Evolutionary conservation across 78 protist species (phyloP).

Genomic region (Cavenderia fasciculata): DNA sequence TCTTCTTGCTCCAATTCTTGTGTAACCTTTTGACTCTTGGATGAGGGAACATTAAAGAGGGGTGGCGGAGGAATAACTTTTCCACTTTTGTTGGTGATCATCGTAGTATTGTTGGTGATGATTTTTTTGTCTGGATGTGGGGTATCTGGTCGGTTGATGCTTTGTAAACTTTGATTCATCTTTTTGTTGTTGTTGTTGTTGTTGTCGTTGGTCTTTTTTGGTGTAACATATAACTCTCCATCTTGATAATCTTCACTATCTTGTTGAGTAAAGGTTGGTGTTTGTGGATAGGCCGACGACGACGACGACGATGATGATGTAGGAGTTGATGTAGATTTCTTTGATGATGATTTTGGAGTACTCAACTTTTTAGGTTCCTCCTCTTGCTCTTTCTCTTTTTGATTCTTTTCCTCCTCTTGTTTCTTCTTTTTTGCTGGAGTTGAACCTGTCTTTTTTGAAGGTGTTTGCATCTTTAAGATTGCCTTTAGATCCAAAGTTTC

Average conservation of each 20-base stretch:
- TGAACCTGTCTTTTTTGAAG: conserved; percentile 7
- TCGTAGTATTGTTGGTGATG: background rate
- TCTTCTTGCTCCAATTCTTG: background rate
- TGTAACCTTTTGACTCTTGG: background rate
- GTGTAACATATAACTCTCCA: no score
- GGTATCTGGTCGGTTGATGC: no score
- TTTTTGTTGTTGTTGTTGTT: background rate
- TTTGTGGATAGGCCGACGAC: background rate
- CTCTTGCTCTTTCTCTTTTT: background rate
- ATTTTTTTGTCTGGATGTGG: background rate
- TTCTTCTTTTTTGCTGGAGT: conserved; percentile 11
- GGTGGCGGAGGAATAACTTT: background rate
- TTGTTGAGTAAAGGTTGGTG: background rate
- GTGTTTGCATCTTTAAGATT: conserved; percentile 26
- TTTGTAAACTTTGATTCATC: no score
- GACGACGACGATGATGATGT: background rate
- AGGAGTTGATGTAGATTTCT: background rate
- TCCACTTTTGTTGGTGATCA: background rate
- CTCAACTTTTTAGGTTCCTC: background rate
- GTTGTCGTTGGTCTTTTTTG: background rate
- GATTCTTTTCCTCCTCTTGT: background rate
- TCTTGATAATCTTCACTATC: background rate
- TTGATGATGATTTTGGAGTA: background rate
- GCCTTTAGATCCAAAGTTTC: conserved; percentile 12
- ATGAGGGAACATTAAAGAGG: background rate